phyloP scores from a whole-genome alignment of 2,329 filamentous ascomycete genomes.

The Colletotrichum gloeosporioides region DNA sequence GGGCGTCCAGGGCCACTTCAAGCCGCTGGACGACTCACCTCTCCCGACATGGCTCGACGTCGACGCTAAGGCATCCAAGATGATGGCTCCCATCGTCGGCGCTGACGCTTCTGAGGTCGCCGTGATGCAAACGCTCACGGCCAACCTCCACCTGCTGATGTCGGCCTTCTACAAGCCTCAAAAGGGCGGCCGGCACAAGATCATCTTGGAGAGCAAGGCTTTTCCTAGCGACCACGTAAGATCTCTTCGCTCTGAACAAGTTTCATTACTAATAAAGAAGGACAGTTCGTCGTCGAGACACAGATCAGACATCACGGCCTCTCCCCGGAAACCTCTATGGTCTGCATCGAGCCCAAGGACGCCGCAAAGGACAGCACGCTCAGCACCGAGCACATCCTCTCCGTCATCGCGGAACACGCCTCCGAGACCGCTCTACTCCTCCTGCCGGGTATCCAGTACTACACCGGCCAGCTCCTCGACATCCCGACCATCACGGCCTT shows the following conservation, averaged over 20 bases:
- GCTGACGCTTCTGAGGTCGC: conserved; percentile 73
- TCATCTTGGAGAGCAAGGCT: conserved; percentile 82
- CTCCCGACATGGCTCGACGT: conserved; percentile 77
- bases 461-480: conserved; percentile 88
- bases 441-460: conserved; percentile 89
- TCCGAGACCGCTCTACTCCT: conserved; percentile 76
- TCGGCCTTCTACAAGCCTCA: conserved; percentile 80
- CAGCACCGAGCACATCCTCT: conserved; percentile 73
- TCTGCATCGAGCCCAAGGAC: conserved; percentile 67
- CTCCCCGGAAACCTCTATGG: conserved; percentile 67
- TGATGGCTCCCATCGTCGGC: conserved; percentile 74
- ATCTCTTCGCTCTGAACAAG: fast-evolving
- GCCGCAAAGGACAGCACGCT: conserved; percentile 59
- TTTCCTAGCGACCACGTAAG: conserved; percentile 83
- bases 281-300: conserved; percentile 77
- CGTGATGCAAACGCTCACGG: conserved; percentile 83
- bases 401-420: conserved; percentile 76
- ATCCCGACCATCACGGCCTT: conserved; percentile 80
- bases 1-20: conserved; percentile 83
- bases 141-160: conserved; percentile 79
- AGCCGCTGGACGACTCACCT: conserved; percentile 67
- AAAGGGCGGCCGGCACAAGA: conserved; percentile 63
- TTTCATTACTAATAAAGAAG: neutral
- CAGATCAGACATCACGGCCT: conserved; percentile 75
- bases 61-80: conserved; percentile 69